Evolutionary conservation across 306 rosid genomes (phyloP), one percentile per base, ranked within the genome.

Genomic region (Potentilla sterilis): DNA sequence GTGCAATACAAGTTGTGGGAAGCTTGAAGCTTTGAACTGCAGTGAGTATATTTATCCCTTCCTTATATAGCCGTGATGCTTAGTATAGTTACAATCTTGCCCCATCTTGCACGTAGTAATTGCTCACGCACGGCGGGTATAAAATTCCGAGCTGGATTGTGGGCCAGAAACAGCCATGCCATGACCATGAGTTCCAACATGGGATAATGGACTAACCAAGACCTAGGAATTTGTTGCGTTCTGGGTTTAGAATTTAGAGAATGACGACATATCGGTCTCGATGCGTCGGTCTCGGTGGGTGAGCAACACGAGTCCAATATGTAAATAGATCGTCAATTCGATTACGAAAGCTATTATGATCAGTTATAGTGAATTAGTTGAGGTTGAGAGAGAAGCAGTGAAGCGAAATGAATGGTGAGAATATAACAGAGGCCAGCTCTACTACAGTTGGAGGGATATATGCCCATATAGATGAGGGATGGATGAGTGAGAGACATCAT

Each of bases 31-130:
- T 35, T 38, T 13, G 14, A 54, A 35, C 4, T 37, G 54, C 37
- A 38, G 10, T 35, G 32, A 57, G 66, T 13, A 21, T 5, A 3
- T 5, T 21, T 28, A 7, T n/a, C n/a, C 51, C 37, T 37, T 44
- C 46, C 38, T 72, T 77, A 73, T 72, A 81, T 73, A 77, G 68
- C 43, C 37, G 28, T n/a, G 78, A 19, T 41, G 12, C 22, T 2
- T 63, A 5, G 19, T 49, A 14, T 16, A 77, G 46, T 77, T 67
- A 67, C 75, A 10, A 14, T 54, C 55, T 19, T 52, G 43, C 47
- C 73, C 12, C 77, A 22, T 51, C 34, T 2, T 44, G 44, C 44
- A 34, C 62, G 21, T 24, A 58, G 37, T 24, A 11, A 10, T 11
- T 11, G 37, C 64, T 58, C 64, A 4, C 2, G 38, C n/a, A 4